phyloP scores from a whole-genome alignment of 306 rosid genomes.

The Luffa acutangula region DNA sequence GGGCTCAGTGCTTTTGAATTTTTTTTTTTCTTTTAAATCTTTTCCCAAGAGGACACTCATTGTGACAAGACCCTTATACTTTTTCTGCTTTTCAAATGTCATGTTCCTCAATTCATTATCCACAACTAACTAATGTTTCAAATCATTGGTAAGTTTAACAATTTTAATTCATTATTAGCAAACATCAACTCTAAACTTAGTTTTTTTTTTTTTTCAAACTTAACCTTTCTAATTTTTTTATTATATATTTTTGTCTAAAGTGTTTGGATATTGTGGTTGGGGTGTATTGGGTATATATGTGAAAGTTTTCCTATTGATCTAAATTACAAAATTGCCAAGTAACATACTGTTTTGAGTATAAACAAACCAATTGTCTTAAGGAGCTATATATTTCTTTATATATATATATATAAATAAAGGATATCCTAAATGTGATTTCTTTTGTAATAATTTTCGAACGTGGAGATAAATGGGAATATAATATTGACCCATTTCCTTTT shows the following conservation, averaged over 20 bases:
- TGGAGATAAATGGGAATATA: too few relatives aligned
- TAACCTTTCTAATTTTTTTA: neutral
- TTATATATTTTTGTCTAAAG: neutral
- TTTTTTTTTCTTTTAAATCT: neutral
- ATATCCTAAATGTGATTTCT: too few relatives aligned
- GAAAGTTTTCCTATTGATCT: neutral
- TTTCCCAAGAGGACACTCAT: neutral
- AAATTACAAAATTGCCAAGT: neutral
- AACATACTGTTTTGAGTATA: too few relatives aligned
- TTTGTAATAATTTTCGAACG: too few relatives aligned
- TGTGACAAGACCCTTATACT: neutral
- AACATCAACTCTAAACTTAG: neutral
- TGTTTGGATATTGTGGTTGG: neutral
- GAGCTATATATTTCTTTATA: too few relatives aligned
- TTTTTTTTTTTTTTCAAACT: neutral
- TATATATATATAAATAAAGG: too few relatives aligned
- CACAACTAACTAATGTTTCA: neutral
- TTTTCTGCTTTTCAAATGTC: conserved; percentile 4
- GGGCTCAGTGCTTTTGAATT: neutral
- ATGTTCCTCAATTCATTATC: neutral
- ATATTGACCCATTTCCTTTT: too few relatives aligned
- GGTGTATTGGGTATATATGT: neutral
- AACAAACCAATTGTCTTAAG: too few relatives aligned
- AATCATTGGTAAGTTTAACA: conserved; percentile 1
- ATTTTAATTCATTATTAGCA: neutral